Base-by-base conservation (phyloP, 345 rosid genomes). In the Gossypium ekmanianum region DNA sequence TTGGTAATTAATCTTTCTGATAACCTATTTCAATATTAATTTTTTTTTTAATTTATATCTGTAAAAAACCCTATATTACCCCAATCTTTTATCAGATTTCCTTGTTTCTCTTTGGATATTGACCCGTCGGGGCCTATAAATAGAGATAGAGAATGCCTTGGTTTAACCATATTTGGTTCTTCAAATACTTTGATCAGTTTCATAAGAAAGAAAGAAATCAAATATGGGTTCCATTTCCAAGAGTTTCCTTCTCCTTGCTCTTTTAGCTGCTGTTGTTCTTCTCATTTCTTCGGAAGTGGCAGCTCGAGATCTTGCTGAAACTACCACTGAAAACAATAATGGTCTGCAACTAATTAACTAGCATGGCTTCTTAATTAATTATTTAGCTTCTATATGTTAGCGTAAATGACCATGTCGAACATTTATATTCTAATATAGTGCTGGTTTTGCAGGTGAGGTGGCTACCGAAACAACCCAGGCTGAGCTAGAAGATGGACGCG, bases 251-350 rank as follows among this genome's bases (percentile, higher is more conserved):
- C 66, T 63, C 2, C 54, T 83, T 16, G 77, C 73, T 9, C 61
- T 75, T 51, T 48, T 77, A 6, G 61, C 75, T 2, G 77, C 78
- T 14, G 14, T 76, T n/a, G 48, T 74, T 20, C 81, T 80, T 56
- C 76, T 79, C 59, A 10, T 80, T 55, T 55, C 78, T 34, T 68
- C 79, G 17, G 73, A 77, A 48, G 83, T 75, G 9, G 72, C 81
- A 7, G 81, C 81, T 29, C 74, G 84, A 64, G 75, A 78, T 44
- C 74, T 74, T 20, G 70, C 79, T 54, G 77, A 74, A 70, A 74
- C 75, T 12, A 34, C 78, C 13, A 54, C 76, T 11, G 52, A 44
- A 50, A 69, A n/a, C 12, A 71, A 62, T 16, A 61, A 69, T 17
- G 76, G 78, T 79, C 22, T 43, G 71, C 59, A 10, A 11, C 13